phyloP scores from a whole-genome alignment of 129 eudicot genomes.

The Sambucus nigra region DNA sequence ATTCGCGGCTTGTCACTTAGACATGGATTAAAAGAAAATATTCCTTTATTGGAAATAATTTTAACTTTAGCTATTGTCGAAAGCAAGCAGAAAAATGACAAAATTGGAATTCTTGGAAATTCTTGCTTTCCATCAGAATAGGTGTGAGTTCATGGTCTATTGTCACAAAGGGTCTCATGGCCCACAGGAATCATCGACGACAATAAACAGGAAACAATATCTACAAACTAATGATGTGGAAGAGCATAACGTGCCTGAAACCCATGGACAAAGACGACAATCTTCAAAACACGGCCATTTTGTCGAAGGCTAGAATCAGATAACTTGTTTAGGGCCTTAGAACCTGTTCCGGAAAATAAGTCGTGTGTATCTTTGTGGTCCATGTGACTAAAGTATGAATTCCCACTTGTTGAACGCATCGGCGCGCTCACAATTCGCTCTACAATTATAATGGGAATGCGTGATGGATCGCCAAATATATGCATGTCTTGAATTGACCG shows the following conservation, averaged over 20 bases:
- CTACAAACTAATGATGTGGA: not conserved
- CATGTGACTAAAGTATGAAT: constrained; percentile 43
- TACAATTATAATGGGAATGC: constrained; percentile 75
- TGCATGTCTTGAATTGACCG: constrained; percentile 88
- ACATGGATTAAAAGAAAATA: too few species aligned
- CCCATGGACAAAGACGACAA: constrained; percentile 93
- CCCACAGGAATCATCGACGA: not conserved
- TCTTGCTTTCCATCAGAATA: too few species aligned
- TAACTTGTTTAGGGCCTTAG: constrained; percentile 25
- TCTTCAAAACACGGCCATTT: constrained; percentile 66
- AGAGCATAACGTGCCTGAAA: constrained; percentile 58
- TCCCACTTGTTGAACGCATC: constrained; percentile 57
- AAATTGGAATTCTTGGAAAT: too few species aligned
- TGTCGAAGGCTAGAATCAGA: constrained; percentile 30
- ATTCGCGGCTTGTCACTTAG: too few species aligned
- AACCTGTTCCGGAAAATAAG: constrained; percentile 26
- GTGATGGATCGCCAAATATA: constrained; percentile 92
- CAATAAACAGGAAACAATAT: not conserved
- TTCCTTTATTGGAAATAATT: too few species aligned
- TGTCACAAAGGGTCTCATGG: too few species aligned
- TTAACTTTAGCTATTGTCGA: too few species aligned
- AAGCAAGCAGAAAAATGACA: too few species aligned
- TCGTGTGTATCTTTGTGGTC: constrained; percentile 38
- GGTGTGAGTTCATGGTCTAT: too few species aligned
- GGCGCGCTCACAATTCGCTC: constrained; percentile 84